A percentile compares a stretch with the other conserved stretches of the same genome.
phyloP scores from a whole-genome alignment of 768 basidiomycete species.

The Coprinopsis cinerea region DNA sequence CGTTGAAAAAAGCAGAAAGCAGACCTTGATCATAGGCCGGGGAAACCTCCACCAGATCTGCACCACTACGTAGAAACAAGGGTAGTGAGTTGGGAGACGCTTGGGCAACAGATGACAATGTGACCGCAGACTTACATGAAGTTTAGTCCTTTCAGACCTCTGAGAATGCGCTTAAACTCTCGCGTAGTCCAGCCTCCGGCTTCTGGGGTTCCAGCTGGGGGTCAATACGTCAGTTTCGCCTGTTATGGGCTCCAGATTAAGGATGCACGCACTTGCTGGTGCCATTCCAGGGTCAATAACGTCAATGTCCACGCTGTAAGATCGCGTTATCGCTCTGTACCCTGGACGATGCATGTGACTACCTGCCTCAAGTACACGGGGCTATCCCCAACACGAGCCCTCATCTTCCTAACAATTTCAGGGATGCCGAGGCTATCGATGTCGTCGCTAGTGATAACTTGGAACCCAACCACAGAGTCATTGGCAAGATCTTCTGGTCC shows the following conservation, averaged over 20 bases:
- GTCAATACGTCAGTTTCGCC: constrained; percentile 4
- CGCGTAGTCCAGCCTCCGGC: constrained; percentile 81
- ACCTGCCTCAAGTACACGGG: constrained; percentile 75
- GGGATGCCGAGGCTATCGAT: constrained; percentile 74
- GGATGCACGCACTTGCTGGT: constrained; percentile 56
- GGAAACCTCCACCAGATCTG: constrained; percentile 69
- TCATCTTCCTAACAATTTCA: constrained; percentile 66
- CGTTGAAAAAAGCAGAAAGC: constrained; percentile 12
- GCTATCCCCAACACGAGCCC: constrained; percentile 60
- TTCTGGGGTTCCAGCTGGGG: constrained; percentile 75
- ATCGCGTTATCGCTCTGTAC: neutral
- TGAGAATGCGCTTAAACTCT: constrained; percentile 74
- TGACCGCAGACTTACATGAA: constrained; percentile 53
- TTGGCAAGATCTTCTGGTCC: constrained; percentile 57
- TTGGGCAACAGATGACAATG: neutral
- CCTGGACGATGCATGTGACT: neutral
- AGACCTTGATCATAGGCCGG: constrained; percentile 68
- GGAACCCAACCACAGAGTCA: constrained; percentile 71
- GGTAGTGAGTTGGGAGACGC: neutral
- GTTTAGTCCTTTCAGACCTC: constrained; percentile 74
- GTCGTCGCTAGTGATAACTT: constrained; percentile 74
- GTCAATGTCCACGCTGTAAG: constrained; percentile 68
- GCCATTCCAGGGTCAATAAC: constrained; percentile 75
- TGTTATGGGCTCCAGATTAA: neutral
- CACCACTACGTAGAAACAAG: constrained; percentile 38